Conservation (phyloP, 805 yeast genomes). For the Candida cerambycidarum region DNA sequence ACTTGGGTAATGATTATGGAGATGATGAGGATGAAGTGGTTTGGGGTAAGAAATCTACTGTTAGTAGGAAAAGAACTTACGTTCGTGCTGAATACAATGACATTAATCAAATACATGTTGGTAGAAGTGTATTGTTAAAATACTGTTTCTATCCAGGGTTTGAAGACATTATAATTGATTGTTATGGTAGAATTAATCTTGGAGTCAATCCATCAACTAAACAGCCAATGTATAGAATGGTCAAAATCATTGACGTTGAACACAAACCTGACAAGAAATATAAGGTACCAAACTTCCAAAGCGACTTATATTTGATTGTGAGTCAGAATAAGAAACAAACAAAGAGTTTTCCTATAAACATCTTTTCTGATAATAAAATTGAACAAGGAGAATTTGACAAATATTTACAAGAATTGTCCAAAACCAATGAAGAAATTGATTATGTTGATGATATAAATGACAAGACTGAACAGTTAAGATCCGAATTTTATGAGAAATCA, state of each 20-base stretch:
- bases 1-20: slow-evolving; percentile 21
- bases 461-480: slow-evolving; percentile 58
- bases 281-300: slow-evolving; percentile 40
- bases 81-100: slow-evolving; percentile 54
- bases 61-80: slow-evolving; percentile 21
- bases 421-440: slow-evolving; percentile 59
- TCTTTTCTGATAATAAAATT: slow-evolving; percentile 76
- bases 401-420: slow-evolving; percentile 60
- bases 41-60: slow-evolving; percentile 27
- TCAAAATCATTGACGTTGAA: slow-evolving; percentile 68
- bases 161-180: slow-evolving; percentile 63
- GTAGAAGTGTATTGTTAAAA: slow-evolving; percentile 72
- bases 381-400: slow-evolving; percentile 69
- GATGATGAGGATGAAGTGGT: slow-evolving; percentile 35
- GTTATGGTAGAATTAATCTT: slow-evolving; percentile 80
- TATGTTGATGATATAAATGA: slow-evolving; percentile 60
- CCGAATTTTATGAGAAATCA: slow-evolving; percentile 60
- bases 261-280: slow-evolving; percentile 43
- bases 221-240: slow-evolving; percentile 74
- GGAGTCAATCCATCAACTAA: slow-evolving; percentile 67
- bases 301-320: slow-evolving; percentile 60
- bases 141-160: slow-evolving; percentile 84
- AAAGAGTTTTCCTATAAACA: slow-evolving; percentile 72
- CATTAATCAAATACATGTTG: slow-evolving; percentile 70
- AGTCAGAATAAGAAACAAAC: slow-evolving; percentile 78